phyloP scores from a whole-genome alignment of 805 yeast genomes.

The Wilhelminamyces savonicus region DNA sequence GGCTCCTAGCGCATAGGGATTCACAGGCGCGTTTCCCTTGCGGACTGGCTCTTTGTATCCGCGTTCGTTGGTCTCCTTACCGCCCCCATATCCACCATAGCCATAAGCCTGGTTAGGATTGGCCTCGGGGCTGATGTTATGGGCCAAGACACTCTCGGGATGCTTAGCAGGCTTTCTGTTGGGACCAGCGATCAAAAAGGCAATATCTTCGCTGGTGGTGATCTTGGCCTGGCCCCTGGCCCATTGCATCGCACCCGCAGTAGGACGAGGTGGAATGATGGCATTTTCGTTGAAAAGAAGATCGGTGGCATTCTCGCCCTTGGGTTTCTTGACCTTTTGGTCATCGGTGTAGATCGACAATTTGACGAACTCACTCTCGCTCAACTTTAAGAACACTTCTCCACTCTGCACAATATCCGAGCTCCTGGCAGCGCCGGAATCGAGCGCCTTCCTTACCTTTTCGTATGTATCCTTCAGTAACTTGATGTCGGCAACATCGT shows the following conservation, averaged over 20 bases:
- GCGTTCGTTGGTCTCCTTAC: constrained; percentile 5
- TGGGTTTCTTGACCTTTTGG: constrained; percentile 11
- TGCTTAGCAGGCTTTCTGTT: constrained; percentile 56
- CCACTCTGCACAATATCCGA: constrained; percentile 43
- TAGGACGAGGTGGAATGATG: constrained; percentile 72
- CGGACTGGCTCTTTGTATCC: constrained; percentile 47
- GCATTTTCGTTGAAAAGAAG: constrained; percentile 64
- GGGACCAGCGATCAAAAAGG: constrained; percentile 65
- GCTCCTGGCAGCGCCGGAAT: constrained; percentile 12
- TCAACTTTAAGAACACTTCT: constrained; percentile 51
- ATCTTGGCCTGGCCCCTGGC: constrained; percentile 65
- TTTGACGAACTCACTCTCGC: constrained; percentile 38
- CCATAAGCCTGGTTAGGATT: constrained; percentile 32
- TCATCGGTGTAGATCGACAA: constrained; percentile 17
- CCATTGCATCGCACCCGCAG: constrained; percentile 76
- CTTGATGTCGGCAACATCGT: constrained; percentile 47
- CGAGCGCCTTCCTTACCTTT: constrained; percentile 16
- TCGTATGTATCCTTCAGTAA: constrained; percentile 23
- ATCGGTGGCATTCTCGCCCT: constrained; percentile 36
- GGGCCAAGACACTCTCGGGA: constrained; percentile 52
- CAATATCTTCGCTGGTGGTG: constrained; percentile 58
- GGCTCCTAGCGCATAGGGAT: constrained; percentile 34
- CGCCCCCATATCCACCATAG: constrained; percentile 7
- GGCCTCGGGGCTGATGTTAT: constrained; percentile 40
- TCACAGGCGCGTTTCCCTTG: constrained; percentile 3